These are phyloP conservation scores for Rhododendron ovatum DNA, from an alignment of 148 eudicot species.

Conservation along the genomic window DNA sequence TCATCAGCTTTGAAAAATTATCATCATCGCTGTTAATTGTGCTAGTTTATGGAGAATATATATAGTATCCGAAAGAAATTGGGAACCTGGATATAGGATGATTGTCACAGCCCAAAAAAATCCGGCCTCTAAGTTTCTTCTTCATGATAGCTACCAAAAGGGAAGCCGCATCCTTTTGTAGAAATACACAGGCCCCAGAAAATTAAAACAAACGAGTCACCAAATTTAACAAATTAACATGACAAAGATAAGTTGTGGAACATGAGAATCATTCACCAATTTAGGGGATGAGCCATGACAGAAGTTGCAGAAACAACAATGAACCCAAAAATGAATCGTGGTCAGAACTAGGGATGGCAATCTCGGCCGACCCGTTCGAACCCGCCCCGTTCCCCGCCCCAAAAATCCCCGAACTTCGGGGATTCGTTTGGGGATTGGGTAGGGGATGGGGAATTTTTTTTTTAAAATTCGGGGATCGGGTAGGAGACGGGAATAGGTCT, in stretches of 20 bases:
- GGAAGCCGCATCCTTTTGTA: conserved; percentile 74
- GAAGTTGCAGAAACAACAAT: not conserved
- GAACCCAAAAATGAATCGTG: not conserved
- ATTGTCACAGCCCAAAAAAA: conserved; percentile 86
- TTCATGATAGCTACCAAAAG: conserved; percentile 64
- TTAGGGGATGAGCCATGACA: not conserved
- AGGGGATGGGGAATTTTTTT: too few relatives aligned
- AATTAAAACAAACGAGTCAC: not conserved
- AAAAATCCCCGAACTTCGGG: too few relatives aligned
- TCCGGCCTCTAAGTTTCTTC: conserved; percentile 50
- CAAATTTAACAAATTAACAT: not conserved
- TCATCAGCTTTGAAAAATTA: not conserved
- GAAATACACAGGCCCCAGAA: not conserved
- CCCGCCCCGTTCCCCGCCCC: too few relatives aligned
- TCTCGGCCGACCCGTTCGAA: too few relatives aligned
- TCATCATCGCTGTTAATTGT: not conserved
- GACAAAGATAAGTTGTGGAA: not conserved
- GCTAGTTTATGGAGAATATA: not conserved
- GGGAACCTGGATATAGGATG: conserved; percentile 80
- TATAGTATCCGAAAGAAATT: not conserved
- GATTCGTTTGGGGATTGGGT: too few relatives aligned
- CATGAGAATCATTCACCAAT: not conserved
- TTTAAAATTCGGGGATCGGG: too few relatives aligned
- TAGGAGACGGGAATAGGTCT: too few relatives aligned
- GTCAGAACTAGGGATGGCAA: not conserved